Evolutionary conservation across 805 yeast species (phyloP), one percentile per base, ranked within the genome.

Genomic region (Lipomyces lipofer): DNA sequence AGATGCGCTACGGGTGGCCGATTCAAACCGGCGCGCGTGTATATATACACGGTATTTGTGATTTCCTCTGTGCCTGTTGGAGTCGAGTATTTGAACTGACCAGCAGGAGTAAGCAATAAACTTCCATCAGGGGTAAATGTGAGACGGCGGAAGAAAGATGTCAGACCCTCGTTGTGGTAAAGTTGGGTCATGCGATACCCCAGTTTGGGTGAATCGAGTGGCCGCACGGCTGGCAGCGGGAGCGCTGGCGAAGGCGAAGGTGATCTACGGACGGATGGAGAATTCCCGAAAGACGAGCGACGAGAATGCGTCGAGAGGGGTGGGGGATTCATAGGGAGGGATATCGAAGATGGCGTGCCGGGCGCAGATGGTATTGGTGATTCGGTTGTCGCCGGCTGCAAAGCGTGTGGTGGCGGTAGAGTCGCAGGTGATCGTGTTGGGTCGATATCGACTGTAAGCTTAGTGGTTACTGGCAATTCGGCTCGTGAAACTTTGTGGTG

Each of bases 81-180:
- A 15, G 49, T 47, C 17, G 55, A 65, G 38, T 64, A 66, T 64
- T 78, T 78, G 69, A 79, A 72, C 58, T 82, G 71, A 52, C 97
- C 95, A 49, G 95, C 74, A 38, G 94, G 95, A 0, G 95, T 81
- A 27, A 92, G 71, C 29, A 94, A 71, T 35, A 94, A 68, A 51
- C 78, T 75, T 0, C 99, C 99, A 69, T 95, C 97, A 0, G 96
- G 96, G 0, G 97, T 86, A 66, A 92, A 89, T 1, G 85, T 71
- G 51, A 92, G 75, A 56, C 98, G 73, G 58, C 99, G 76, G 74
- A 94, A 94, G 66, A 94, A 94, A 0, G 97, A 86, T 52, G 89
- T 89, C 30, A 92, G 76, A 0, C 95, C 83, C 65, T 92, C 99
- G 57, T 90, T 83, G 66, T 90, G 94, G 64, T 86, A 89, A 4